phyloP scores from a whole-genome alignment of 371 early-diverging fungal species.

The Mortierella sp. region DNA sequence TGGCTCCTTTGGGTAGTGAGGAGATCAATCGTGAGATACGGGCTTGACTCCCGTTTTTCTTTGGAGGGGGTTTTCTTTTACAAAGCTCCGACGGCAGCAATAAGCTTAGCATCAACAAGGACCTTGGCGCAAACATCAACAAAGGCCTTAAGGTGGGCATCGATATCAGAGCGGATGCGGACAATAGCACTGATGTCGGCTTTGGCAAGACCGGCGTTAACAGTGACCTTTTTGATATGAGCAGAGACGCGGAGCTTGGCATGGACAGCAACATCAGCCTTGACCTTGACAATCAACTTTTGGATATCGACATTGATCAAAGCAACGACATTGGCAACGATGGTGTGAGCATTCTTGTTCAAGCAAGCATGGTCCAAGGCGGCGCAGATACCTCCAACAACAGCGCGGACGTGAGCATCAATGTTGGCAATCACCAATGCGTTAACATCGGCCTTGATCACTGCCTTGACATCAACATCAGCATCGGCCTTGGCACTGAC shows the following conservation, averaged over 20 bases:
- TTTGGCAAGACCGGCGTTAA: conserved; percentile 20
- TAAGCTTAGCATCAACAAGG: conserved; percentile 15
- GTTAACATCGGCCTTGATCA: conserved; percentile 16
- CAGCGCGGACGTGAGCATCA: conserved; percentile 28
- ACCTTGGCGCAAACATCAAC: conserved; percentile 27
- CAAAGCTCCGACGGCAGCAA: conserved; percentile 20
- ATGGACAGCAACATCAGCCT: conserved; percentile 13
- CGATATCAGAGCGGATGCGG: conserved; percentile 16
- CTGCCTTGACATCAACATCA: conserved; percentile 30
- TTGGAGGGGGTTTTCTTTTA: conserved; percentile 8
- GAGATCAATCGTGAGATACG: too few relatives aligned
- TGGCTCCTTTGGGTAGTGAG: too few relatives aligned
- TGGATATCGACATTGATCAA: conserved; percentile 15
- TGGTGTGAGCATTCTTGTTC: conserved; percentile 21
- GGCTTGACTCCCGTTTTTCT: too few relatives aligned
- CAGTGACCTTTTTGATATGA: conserved; percentile 18
- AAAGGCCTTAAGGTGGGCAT: conserved; percentile 31
- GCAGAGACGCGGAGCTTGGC: conserved; percentile 13
- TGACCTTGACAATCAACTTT: conserved; percentile 23
- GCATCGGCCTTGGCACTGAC: conserved; percentile 23
- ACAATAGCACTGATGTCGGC: conserved; percentile 19
- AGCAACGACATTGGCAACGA: conserved; percentile 31
- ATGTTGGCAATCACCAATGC: conserved; percentile 33
- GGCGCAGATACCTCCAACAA: conserved; percentile 15
- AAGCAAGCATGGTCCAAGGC: conserved; percentile 18